Conservation (phyloP, 768 basidiomycete genomes). For the Trametes sanguinea region DNA sequence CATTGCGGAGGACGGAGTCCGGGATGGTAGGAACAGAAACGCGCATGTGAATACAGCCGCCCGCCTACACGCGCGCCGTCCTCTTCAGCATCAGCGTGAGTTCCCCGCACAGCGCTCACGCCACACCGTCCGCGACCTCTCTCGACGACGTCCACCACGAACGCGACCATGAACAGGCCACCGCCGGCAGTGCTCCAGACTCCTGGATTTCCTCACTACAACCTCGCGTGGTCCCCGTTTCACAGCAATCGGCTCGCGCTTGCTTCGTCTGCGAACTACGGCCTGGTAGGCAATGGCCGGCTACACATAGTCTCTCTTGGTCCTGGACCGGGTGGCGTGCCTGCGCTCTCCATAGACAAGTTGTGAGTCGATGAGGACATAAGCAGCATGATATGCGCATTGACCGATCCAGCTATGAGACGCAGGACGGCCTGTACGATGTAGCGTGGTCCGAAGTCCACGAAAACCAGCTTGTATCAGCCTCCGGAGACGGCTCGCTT, state of each 20-base stretch:
- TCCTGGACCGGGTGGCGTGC: constrained; percentile 47
- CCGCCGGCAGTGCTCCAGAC: constrained; percentile 63
- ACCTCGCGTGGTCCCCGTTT: constrained; percentile 85
- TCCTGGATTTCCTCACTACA: constrained; percentile 83
- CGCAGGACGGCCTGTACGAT: constrained; percentile 88
- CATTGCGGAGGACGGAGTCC: constrained; percentile 46
- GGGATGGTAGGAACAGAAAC: constrained; percentile 78
- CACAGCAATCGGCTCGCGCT: constrained; percentile 72
- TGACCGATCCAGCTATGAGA: constrained; percentile 76
- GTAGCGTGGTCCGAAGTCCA: constrained; percentile 94
- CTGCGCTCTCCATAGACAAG: constrained; percentile 60
- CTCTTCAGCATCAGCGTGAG: constrained; percentile 1
- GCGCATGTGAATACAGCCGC: constrained; percentile 53
- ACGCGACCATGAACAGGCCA: constrained; percentile 38
- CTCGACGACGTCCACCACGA: constrained; percentile 12
- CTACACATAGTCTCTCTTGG: constrained; percentile 64
- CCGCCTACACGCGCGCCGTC: constrained; percentile 7
- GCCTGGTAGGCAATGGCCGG: constrained; percentile 94
- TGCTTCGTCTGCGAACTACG: constrained; percentile 90
- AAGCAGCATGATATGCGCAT: constrained; percentile 22
- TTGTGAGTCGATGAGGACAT: constrained; percentile 47
- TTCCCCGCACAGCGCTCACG: not conserved
- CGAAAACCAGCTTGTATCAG: constrained; percentile 90
- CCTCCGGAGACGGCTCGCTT: constrained; percentile 88
- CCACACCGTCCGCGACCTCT: not conserved